These are phyloP conservation scores for Nothophaeocryptopus gaeumannii DNA, from an alignment of 2,329 filamentous ascomycete genomes.

Conservation along the genomic window DNA sequence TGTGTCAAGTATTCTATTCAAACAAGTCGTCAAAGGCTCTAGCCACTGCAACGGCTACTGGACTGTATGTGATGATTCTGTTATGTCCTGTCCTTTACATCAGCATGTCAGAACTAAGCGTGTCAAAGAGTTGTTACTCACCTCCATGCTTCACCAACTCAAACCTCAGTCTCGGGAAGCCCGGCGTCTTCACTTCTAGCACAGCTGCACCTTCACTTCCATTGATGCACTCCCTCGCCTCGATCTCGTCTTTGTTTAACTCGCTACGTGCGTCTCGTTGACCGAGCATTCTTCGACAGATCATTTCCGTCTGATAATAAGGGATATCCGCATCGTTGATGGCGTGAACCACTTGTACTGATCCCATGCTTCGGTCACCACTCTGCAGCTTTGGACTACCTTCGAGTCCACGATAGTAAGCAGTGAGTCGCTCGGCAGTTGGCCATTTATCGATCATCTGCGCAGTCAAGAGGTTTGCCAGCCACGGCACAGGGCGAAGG, in stretches of 20 bases:
- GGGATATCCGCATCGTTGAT: constrained; percentile 80
- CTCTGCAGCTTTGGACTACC: constrained; percentile 33
- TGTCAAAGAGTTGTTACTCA: too few relatives aligned
- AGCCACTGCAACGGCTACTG: constrained; percentile 63
- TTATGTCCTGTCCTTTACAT: constrained; percentile 59
- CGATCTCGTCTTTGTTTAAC: constrained; percentile 31
- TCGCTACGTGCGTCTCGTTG: constrained; percentile 39
- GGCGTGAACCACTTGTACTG: constrained; percentile 74
- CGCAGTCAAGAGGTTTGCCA: constrained; percentile 60
- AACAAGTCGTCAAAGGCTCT: constrained; percentile 56
- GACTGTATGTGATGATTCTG: constrained; percentile 62
- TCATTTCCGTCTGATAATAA: constrained; percentile 63
- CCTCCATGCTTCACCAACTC: constrained; percentile 47
- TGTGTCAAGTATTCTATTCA: too few relatives aligned
- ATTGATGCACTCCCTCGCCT: constrained; percentile 29
- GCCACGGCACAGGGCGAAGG: constrained; percentile 62
- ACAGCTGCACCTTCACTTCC: constrained; percentile 29
- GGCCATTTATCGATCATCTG: constrained; percentile 80
- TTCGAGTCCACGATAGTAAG: constrained; percentile 57
- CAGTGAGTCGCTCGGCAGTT: constrained; percentile 64
- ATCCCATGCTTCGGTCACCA: constrained; percentile 36
- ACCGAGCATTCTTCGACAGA: constrained; percentile 61
- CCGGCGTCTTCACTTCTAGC: constrained; percentile 21
- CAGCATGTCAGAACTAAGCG: too few relatives aligned
- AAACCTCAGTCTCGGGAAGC: constrained; percentile 37